Percentiles rank a stretch among this genome's conserved stretches.
phyloP scores from a whole-genome alignment of 2,329 filamentous ascomycete species.

The Emmonsia crescens region DNA sequence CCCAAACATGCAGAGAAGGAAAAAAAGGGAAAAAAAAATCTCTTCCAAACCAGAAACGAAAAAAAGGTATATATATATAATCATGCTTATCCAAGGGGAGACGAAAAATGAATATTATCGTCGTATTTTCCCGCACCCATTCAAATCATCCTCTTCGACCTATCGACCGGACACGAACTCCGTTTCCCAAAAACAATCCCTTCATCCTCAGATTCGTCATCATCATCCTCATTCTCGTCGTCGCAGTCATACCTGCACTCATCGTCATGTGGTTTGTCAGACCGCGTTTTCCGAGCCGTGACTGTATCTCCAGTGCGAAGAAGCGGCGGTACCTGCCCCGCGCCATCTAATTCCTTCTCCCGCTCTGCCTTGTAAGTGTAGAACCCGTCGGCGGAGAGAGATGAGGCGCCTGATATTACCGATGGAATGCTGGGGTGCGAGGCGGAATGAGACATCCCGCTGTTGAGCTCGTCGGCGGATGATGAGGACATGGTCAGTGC shows the following conservation, averaged over 20 bases:
- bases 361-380: constrained; percentile 16
- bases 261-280: constrained; percentile 24
- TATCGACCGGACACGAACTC: background rate
- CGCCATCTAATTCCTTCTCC: constrained; percentile 20
- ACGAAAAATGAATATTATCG: background rate
- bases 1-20: background rate
- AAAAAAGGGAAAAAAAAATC: background rate
- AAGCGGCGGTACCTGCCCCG: constrained; percentile 24
- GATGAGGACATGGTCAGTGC: constrained; percentile 38
- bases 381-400: constrained; percentile 32
- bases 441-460: constrained; percentile 38
- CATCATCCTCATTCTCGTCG: constrained; percentile 30
- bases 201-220: constrained; percentile 34
- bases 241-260: constrained; percentile 32
- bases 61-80: background rate
- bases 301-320: constrained; percentile 34
- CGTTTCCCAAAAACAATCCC: constrained; percentile 30
- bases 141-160: background rate
- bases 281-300: constrained; percentile 20
- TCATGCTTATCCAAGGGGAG: background rate
- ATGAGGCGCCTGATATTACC: constrained; percentile 36
- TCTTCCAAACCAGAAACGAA: too few relatives aligned
- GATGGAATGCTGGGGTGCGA: constrained; percentile 39
- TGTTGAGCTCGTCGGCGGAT: constrained; percentile 35
- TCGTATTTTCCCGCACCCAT: background rate